Evolutionary conservation across 495 filamentous ascomycete genomes (phyloP).

Genomic region (Cenococcum geophilum): DNA sequence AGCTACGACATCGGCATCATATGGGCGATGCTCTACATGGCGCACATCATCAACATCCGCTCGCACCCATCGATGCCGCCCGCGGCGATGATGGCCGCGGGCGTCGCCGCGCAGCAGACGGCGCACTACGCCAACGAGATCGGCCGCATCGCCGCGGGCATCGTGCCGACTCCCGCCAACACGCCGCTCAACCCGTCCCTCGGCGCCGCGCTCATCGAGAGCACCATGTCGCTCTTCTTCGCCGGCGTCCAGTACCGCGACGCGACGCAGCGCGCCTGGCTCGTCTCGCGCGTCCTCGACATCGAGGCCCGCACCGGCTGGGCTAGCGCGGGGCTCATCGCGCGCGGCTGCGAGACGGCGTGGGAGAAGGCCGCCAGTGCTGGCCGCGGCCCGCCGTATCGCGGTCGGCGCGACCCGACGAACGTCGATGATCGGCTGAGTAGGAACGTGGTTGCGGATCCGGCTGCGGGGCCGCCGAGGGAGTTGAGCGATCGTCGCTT

Average conservation of each 20-base stretch:
- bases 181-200: conserved; percentile 64
- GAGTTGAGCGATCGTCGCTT: conserved; percentile 48
- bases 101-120: conserved; percentile 63
- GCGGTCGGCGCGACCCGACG: conserved; percentile 37
- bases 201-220: conserved; percentile 74
- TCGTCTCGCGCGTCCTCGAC: conserved; percentile 62
- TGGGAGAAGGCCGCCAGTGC: conserved; percentile 69
- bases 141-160: conserved; percentile 72
- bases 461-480: conserved; percentile 29
- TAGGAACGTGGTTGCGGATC: conserved; percentile 20
- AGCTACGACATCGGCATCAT: conserved; percentile 79
- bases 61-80: conserved; percentile 87
- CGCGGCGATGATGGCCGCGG: conserved; percentile 77
- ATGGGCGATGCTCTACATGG: conserved; percentile 78
- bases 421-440: conserved; percentile 33
- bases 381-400: conserved; percentile 71
- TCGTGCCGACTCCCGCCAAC: conserved; percentile 42
- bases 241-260: conserved; percentile 76
- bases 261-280: conserved; percentile 66
- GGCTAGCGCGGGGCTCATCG: conserved; percentile 73
- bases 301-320: conserved; percentile 79
- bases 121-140: conserved; percentile 63
- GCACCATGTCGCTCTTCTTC: conserved; percentile 74
- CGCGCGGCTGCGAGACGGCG: conserved; percentile 71
- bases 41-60: conserved; percentile 68